These are phyloP conservation scores for Monilinia fructigena DNA, from an alignment of 2,329 filamentous ascomycete genomes.

Conservation along the genomic window DNA sequence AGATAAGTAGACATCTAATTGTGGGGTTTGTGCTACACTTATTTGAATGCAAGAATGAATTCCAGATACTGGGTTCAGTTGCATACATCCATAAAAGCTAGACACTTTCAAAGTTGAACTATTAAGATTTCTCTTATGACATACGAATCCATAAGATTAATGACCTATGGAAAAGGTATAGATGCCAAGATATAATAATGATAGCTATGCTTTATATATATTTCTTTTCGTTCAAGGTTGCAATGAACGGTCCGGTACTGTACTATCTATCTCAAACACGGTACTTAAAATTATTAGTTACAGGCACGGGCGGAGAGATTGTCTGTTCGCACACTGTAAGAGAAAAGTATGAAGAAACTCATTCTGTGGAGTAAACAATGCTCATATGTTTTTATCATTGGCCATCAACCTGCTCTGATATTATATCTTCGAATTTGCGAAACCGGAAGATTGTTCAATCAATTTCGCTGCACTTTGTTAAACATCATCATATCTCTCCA, in stretches of 20 bases:
- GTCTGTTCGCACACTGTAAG: conserved; percentile 1
- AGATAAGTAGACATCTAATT: conserved; percentile 1
- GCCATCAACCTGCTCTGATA: neutral
- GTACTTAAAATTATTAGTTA: conserved; percentile 14
- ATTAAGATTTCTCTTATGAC: neutral
- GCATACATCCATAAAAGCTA: neutral
- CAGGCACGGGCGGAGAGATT: conserved; percentile 1
- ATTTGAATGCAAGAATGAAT: conserved; percentile 3
- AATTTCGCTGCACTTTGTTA: conserved; percentile 11
- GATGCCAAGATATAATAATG: neutral
- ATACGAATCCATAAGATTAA: neutral
- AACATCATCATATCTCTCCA: conserved; percentile 6
- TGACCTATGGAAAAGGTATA: neutral
- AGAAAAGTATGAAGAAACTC: neutral
- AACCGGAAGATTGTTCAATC: conserved; percentile 2
- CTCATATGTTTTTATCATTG: conserved; percentile 3
- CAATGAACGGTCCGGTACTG: conserved; percentile 13
- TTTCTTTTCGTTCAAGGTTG: conserved; percentile 2
- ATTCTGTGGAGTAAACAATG: neutral
- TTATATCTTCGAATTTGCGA: conserved; percentile 1
- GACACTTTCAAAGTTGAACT: neutral
- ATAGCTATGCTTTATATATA: neutral
- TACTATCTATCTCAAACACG: conserved; percentile 19
- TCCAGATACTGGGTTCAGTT: neutral
- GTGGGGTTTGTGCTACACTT: neutral